Conservation (phyloP, 2,329 filamentous ascomycete genomes). For the Sclerotinia borealis region DNA sequence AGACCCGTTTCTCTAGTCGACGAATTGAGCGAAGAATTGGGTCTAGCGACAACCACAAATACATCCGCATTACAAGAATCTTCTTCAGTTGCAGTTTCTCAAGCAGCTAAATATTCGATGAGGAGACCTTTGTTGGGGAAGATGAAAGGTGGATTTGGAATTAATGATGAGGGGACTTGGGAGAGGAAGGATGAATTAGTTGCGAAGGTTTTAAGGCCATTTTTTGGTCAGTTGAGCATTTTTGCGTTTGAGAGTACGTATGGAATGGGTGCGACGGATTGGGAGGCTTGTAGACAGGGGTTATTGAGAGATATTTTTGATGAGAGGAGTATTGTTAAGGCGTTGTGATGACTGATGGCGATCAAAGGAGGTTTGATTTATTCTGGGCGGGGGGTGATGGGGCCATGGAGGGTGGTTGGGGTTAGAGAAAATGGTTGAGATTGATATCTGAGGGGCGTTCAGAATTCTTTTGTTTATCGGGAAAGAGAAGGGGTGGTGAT, state of each 20-base stretch:
- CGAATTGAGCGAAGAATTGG: constrained; percentile 71
- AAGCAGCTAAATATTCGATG: constrained; percentile 23
- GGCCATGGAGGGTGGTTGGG: neutral
- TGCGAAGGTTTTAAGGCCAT: constrained; percentile 73
- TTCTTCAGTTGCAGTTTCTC: constrained; percentile 11
- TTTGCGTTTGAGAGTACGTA: constrained; percentile 91
- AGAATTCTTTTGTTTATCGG: neutral
- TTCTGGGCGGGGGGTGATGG: neutral
- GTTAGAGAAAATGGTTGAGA: neutral
- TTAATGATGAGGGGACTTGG: constrained; percentile 48
- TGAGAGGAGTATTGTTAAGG: constrained; percentile 62
- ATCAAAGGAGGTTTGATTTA: neutral
- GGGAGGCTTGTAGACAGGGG: constrained; percentile 54
- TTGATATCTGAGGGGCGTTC: neutral
- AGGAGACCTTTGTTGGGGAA: constrained; percentile 37
- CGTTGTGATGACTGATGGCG: constrained; percentile 27
- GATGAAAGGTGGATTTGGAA: constrained; percentile 32
- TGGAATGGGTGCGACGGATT: constrained; percentile 66
- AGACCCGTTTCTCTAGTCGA: constrained; percentile 74
- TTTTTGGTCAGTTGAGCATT: constrained; percentile 88
- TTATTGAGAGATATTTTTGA: constrained; percentile 74
- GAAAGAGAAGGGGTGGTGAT: neutral
- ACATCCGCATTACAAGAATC: constrained; percentile 17
- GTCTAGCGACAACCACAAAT: constrained; percentile 20
- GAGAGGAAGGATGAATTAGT: constrained; percentile 65